A percentile compares a stretch with the other conserved stretches of the same genome.
These are phyloP conservation scores for Geotrichum reessii DNA, from an alignment of 1,139 yeast species.

Conservation along the genomic window DNA sequence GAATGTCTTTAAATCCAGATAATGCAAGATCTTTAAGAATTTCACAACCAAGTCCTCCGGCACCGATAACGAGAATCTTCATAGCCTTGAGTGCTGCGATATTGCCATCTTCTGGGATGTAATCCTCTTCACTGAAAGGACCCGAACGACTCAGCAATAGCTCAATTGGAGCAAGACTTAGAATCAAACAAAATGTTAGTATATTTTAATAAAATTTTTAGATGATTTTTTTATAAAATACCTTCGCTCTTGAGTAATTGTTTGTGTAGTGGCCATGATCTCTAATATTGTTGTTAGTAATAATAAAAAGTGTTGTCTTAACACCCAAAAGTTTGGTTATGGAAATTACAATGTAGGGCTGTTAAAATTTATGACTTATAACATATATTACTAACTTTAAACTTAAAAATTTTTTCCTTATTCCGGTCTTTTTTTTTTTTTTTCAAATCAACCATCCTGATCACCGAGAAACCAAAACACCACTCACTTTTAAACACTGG, in stretches of 20 bases:
- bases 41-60: slow-evolving; percentile 96
- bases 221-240: neutral
- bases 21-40: slow-evolving; percentile 76
- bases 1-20: slow-evolving; percentile 66
- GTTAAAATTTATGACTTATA: neutral
- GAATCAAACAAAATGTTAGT: neutral
- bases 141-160: slow-evolving; percentile 35
- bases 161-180: slow-evolving; percentile 23
- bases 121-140: slow-evolving; percentile 38
- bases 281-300: neutral
- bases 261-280: neutral
- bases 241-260: slow-evolving; percentile 1
- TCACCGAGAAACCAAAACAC: neutral
- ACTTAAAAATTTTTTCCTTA: slow-evolving; percentile 1
- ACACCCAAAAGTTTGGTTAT: neutral
- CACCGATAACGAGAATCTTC: slow-evolving; percentile 57
- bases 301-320: neutral
- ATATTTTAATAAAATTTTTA: neutral
- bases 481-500: neutral
- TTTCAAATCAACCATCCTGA: neutral
- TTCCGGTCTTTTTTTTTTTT: neutral
- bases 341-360: neutral
- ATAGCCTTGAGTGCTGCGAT: slow-evolving; percentile 29
- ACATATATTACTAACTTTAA: neutral
- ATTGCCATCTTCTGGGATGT: slow-evolving; percentile 34